A percentile compares a stretch with the other conserved stretches of the same genome.
Conservation (phyloP, 2,329 filamentous ascomycete genomes). For the Capronia coronata region DNA sequence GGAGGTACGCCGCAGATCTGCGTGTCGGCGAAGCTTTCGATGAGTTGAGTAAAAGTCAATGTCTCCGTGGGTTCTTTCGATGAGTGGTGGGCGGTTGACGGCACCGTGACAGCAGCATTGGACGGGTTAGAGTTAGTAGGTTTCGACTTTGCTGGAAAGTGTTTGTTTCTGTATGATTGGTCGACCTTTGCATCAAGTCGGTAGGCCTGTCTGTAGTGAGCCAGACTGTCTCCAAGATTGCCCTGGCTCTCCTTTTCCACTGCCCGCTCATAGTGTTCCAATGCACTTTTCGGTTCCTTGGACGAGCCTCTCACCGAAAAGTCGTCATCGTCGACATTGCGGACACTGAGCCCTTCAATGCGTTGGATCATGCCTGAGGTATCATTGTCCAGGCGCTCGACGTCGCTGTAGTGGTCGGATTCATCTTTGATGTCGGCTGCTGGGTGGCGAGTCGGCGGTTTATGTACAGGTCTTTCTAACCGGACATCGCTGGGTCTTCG, state of each 20-base stretch:
- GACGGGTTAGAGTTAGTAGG: conserved; percentile 40
- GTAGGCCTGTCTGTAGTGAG: conserved; percentile 84
- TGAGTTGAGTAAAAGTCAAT: conserved; percentile 58
- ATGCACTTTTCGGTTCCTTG: conserved; percentile 61
- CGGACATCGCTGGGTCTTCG: conserved; percentile 18
- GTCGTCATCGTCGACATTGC: conserved; percentile 35
- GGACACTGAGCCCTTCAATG: conserved; percentile 34
- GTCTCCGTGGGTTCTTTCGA: conserved; percentile 40
- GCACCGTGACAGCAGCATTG: conserved; percentile 47
- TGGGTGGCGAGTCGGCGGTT: conserved; percentile 38
- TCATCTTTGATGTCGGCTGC: conserved; percentile 37
- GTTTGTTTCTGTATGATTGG: conserved; percentile 79
- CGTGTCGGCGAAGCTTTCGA: conserved; percentile 66
- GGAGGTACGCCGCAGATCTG: conserved; percentile 63
- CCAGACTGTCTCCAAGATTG: conserved; percentile 79
- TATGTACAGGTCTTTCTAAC: conserved; percentile 28
- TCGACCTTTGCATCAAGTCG: conserved; percentile 80
- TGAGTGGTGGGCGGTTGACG: conserved; percentile 53
- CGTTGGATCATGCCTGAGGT: conserved; percentile 31
- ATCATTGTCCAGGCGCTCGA: conserved; percentile 29
- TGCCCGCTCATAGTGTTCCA: conserved; percentile 89
- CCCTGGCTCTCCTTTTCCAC: conserved; percentile 83
- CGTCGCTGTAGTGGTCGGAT: conserved; percentile 31
- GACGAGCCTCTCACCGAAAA: conserved; percentile 32
- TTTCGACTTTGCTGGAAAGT: conserved; percentile 65